Evolutionary conservation across 805 yeast species (phyloP), one percentile per base, ranked within the genome.

Genomic region (Huiozyma sinensis): DNA sequence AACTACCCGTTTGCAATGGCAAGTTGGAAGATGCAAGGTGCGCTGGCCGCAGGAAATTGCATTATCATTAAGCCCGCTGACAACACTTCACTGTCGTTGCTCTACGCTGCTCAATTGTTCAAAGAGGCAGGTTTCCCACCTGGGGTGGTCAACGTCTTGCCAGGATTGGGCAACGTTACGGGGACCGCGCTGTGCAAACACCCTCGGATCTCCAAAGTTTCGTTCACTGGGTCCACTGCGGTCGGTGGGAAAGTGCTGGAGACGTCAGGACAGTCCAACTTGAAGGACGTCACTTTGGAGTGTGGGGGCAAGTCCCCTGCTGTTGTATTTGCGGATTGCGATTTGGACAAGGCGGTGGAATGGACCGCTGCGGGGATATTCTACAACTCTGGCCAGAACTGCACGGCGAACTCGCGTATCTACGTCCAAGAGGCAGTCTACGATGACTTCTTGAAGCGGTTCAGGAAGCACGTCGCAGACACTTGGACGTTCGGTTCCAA

Each of bases 401-500:
- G 81, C 58, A 72, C 77, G 47, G 78, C 80, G 30, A 77, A 77
- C 51, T 75, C 79, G 17, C 68, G 81, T 57, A 60, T 75, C 40
- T 72, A 72, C 53, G 68, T 75, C 44, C 78, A 75, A 50, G 73
- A 71, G 44, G 67, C 63, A 17, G 56, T 75, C 42, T 73, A 73
- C 60, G 77, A 74, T 43, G 63, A 66, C 51, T 66, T 73, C 44
- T 50, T 73, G n/a, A 57, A 58, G 33, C 65, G 60, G 48, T 73
- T 74, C 46, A 50, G 38, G 35, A 41, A 47, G 7, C 57, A 51
- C 55, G 61, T 44, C 58, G 66, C 63, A 33, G 55, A 65, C 36
- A 68, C 65, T 10, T 80, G 79, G 75, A 62, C 59, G 29, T 73
- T 80, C 54, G 85, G 83, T 37, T 67, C 66, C 42, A 76, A 80